A percentile compares a stretch with the other conserved stretches of the same genome.
These are phyloP conservation scores for Phylloporus scabripes DNA, from an alignment of 768 basidiomycete species.

Conservation along the genomic window DNA sequence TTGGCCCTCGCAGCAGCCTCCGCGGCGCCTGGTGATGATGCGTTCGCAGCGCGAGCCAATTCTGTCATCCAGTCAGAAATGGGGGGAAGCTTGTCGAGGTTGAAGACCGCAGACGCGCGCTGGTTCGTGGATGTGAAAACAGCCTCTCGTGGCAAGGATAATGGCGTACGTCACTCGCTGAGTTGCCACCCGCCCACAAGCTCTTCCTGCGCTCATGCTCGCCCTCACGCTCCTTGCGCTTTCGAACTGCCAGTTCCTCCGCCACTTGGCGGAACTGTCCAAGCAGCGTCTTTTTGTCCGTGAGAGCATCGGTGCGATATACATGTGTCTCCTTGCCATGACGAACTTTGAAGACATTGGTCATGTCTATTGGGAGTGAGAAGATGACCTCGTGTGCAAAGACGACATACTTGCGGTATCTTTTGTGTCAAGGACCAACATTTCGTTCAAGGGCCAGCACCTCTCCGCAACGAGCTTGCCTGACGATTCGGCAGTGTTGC, in stretches of 20 bases:
- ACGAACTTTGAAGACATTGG: constrained; percentile 95
- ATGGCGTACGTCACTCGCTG: constrained; percentile 37
- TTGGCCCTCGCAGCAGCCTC: constrained; percentile 61
- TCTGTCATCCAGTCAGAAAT: constrained; percentile 77
- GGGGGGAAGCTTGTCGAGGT: constrained; percentile 44
- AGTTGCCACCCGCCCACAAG: constrained; percentile 50
- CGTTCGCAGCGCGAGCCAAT: constrained; percentile 51
- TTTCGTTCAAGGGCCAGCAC: constrained; percentile 91
- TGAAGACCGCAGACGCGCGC: constrained; percentile 32
- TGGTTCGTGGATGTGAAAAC: constrained; percentile 12
- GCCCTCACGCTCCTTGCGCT: constrained; percentile 89
- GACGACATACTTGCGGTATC: constrained; percentile 78
- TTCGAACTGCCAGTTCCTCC: constrained; percentile 84
- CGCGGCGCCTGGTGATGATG: constrained; percentile 22
- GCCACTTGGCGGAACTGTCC: constrained; percentile 86
- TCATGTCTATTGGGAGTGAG: constrained; percentile 49
- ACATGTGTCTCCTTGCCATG: constrained; percentile 93
- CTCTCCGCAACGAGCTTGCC: constrained; percentile 87
- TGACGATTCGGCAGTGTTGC: constrained; percentile 48
- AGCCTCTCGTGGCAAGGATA: neutral
- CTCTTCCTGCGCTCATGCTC: constrained; percentile 86
- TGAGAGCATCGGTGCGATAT: constrained; percentile 73
- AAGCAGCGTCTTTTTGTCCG: constrained; percentile 85
- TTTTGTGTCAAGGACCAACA: constrained; percentile 93
- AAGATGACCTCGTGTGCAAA: neutral